These are phyloP conservation scores for Trapa bicornis DNA, from an alignment of 345 rosid genomes.

Conservation along the genomic window DNA sequence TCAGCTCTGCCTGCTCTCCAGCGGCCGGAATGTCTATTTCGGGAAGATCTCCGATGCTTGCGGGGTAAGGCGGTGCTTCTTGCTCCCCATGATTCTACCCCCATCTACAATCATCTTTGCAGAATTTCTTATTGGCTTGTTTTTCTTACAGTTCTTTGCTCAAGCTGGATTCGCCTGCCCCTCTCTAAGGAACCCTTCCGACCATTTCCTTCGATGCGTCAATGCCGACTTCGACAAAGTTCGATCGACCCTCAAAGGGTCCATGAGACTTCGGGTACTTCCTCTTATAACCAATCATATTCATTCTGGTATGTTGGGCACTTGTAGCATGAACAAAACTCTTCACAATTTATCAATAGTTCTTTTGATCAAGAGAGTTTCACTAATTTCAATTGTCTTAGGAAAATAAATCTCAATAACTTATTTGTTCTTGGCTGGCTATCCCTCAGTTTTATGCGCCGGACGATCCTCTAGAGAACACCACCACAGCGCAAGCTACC, in stretches of 20 bases:
- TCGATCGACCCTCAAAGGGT: slow-evolving; percentile 82
- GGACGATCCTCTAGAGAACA: slow-evolving; percentile 78
- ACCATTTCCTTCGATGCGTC: slow-evolving; percentile 85
- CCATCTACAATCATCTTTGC: background rate
- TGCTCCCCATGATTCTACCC: background rate
- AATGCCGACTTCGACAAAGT: slow-evolving; percentile 95
- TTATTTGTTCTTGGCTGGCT: background rate
- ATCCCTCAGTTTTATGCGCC: slow-evolving; percentile 39
- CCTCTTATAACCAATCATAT: background rate
- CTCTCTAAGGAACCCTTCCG: slow-evolving; percentile 86
- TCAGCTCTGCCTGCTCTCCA: slow-evolving; percentile 67
- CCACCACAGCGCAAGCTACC: slow-evolving; percentile 74
- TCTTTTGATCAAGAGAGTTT: too few species aligned
- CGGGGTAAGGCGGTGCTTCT: slow-evolving; percentile 33
- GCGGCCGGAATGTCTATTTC: slow-evolving; percentile 85
- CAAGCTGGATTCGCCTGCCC: slow-evolving; percentile 97
- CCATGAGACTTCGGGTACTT: slow-evolving; percentile 72
- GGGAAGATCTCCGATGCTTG: slow-evolving; percentile 77
- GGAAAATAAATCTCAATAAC: too few species aligned
- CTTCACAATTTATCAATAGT: too few species aligned
- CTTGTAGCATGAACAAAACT: too few species aligned
- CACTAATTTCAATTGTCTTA: background rate
- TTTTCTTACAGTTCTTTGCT: slow-evolving; percentile 61
- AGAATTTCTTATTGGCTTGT: background rate
- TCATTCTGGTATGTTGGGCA: too few species aligned